Conservation (phyloP, 2,329 filamentous ascomycete species). For the Pestalotiopsis sp. region DNA sequence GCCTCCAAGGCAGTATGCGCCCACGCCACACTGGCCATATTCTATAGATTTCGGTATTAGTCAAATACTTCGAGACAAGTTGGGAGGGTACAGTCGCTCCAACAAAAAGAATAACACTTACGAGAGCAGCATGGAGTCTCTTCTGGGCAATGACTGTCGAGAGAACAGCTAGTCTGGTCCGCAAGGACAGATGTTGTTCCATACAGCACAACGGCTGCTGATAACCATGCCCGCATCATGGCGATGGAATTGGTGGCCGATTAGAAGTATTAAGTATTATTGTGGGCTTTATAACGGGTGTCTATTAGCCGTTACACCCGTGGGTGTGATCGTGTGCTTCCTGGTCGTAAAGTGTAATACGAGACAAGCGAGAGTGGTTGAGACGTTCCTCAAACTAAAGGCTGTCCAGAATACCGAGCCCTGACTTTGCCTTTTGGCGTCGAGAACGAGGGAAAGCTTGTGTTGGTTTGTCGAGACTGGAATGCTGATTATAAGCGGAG, state of each 20-base stretch:
- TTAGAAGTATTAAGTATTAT: conserved; percentile 4
- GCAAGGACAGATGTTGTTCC: conserved; percentile 41
- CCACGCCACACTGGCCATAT: conserved; percentile 90
- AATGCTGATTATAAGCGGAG: not conserved
- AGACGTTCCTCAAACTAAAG: not conserved
- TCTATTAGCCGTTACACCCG: not conserved
- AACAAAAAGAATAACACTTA: conserved; percentile 47
- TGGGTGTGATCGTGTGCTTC: not conserved
- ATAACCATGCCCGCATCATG: conserved; percentile 32
- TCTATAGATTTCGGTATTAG: conserved; percentile 51
- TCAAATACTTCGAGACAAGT: not conserved
- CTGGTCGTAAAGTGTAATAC: not conserved
- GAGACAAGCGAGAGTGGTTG: not conserved
- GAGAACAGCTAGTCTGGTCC: conserved; percentile 43
- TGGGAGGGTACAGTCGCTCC: not conserved
- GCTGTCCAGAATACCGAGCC: no score
- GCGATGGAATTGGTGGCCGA: conserved; percentile 7
- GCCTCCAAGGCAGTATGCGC: conserved; percentile 93
- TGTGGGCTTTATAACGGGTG: not conserved
- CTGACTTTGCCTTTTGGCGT: not conserved
- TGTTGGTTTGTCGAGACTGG: not conserved
- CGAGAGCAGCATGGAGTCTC: conserved; percentile 78
- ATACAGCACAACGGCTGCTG: conserved; percentile 41
- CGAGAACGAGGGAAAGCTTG: not conserved
- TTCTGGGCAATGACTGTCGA: conserved; percentile 67